phyloP scores from a whole-genome alignment of 2,329 filamentous ascomycete genomes.

The Thelonectria rubi region DNA sequence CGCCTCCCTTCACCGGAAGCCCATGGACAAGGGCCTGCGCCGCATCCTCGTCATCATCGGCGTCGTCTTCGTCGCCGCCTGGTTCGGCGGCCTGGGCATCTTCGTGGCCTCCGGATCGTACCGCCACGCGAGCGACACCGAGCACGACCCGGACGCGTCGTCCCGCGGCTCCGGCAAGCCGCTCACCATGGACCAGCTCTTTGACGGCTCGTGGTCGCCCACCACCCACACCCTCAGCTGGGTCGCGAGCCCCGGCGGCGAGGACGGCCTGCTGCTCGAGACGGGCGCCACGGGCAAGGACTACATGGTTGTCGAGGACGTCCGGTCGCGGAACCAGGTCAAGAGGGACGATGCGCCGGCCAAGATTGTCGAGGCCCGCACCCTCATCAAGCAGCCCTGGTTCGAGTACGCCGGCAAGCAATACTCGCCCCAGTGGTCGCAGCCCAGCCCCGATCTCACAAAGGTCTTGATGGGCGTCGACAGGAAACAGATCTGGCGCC shows the following conservation, averaged over 20 bases:
- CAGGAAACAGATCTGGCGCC: conserved; percentile 81
- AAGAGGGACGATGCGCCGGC: conserved; percentile 45
- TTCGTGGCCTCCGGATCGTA: conserved; percentile 74
- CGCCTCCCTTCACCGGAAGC: conserved; percentile 53
- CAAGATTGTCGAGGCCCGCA: conserved; percentile 62
- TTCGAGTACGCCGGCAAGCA: conserved; percentile 68
- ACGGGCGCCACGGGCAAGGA: conserved; percentile 70
- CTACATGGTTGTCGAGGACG: conserved; percentile 87
- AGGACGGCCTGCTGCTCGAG: conserved; percentile 88
- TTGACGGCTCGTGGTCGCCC: conserved; percentile 72
- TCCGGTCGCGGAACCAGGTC: conserved; percentile 60
- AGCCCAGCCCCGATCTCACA: conserved; percentile 84
- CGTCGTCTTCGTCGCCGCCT: conserved; percentile 70
- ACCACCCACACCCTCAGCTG: conserved; percentile 74
- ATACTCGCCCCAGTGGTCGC: conserved; percentile 68
- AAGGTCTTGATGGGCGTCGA: conserved; percentile 86
- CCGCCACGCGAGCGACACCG: conserved; percentile 67
- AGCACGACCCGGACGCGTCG: conserved; percentile 75
- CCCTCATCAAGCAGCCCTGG: conserved; percentile 74
- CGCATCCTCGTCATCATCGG: conserved; percentile 69
- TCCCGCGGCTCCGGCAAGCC: conserved; percentile 73
- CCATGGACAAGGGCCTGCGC: conserved; percentile 73
- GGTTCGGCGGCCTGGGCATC: conserved; percentile 72
- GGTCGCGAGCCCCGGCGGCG: conserved; percentile 77
- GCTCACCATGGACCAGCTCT: conserved; percentile 76